Percentiles rank a stretch among this genome's conserved stretches.
These are phyloP conservation scores for Calcarisporium arbuscula DNA, from an alignment of 2,329 filamentous ascomycete genomes.

Conservation along the genomic window DNA sequence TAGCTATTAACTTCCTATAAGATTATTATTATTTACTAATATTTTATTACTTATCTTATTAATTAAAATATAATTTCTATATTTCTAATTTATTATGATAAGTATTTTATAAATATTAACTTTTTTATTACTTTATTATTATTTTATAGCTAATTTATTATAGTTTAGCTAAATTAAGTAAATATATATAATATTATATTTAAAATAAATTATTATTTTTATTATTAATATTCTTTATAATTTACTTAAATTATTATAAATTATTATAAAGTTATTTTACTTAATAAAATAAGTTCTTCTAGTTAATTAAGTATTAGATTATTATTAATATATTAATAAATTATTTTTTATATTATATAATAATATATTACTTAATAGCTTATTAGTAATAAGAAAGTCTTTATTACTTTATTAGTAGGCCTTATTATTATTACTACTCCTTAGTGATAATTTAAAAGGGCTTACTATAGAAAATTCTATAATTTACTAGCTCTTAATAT, in stretches of 20 bases:
- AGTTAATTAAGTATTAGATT: background rate
- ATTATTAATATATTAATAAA: background rate
- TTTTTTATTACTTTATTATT: background rate
- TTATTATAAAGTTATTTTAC: background rate
- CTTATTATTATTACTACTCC: background rate
- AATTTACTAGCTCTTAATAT: too few relatives aligned
- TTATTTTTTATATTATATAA: background rate
- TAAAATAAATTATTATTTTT: background rate
- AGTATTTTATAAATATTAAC: too few relatives aligned
- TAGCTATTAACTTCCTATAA: too few relatives aligned
- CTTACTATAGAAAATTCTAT: background rate
- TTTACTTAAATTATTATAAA: background rate
- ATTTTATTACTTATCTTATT: constrained; percentile 1
- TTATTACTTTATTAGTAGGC: background rate
- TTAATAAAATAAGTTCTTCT: background rate
- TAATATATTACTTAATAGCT: background rate
- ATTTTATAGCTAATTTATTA: too few relatives aligned
- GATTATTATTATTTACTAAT: background rate
- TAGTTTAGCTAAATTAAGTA: too few relatives aligned
- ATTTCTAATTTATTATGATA: too few relatives aligned
- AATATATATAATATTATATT: too few relatives aligned
- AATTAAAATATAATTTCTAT: background rate
- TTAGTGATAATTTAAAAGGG: background rate
- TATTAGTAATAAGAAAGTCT: background rate
- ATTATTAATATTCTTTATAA: background rate